These are phyloP conservation scores for Colletotrichum euphorbiae DNA, from an alignment of 2,329 filamentous ascomycete species.

Conservation along the genomic window DNA sequence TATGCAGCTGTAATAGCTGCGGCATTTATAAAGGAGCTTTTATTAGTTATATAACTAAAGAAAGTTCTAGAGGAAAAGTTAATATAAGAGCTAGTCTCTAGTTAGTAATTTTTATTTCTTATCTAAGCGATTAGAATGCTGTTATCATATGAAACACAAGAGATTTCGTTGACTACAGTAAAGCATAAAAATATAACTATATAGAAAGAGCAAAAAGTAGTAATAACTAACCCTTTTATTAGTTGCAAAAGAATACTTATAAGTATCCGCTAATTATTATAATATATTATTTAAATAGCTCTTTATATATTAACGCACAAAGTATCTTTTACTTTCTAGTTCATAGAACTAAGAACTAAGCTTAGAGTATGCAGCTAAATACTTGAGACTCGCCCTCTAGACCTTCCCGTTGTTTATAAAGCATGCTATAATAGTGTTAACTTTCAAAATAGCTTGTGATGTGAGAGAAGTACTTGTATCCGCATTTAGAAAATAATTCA, in stretches of 20 bases:
- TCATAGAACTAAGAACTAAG: too few species aligned
- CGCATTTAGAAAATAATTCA: background rate
- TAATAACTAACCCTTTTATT: background rate
- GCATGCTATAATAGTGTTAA: background rate
- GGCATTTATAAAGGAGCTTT: conserved; percentile 42
- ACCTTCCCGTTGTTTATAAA: background rate
- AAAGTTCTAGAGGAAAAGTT: background rate
- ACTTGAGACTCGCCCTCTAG: too few species aligned
- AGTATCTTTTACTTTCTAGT: too few species aligned
- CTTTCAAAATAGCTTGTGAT: background rate
- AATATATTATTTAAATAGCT: too few species aligned
- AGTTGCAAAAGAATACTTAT: too few species aligned
- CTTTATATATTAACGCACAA: too few species aligned
- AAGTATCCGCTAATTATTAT: too few species aligned
- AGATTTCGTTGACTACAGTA: too few species aligned
- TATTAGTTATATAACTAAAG: background rate
- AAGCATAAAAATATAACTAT: background rate
- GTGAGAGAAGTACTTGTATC: background rate
- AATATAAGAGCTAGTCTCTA: background rate
- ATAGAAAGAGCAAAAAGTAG: background rate
- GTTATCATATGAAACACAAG: too few species aligned
- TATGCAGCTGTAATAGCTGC: conserved; percentile 43
- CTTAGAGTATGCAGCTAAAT: too few species aligned
- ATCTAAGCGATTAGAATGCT: background rate
- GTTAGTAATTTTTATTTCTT: background rate